Evolutionary conservation across 306 rosid genomes (phyloP), one percentile per base, ranked within the genome.

Genomic region (Dalbergia cultrata): DNA sequence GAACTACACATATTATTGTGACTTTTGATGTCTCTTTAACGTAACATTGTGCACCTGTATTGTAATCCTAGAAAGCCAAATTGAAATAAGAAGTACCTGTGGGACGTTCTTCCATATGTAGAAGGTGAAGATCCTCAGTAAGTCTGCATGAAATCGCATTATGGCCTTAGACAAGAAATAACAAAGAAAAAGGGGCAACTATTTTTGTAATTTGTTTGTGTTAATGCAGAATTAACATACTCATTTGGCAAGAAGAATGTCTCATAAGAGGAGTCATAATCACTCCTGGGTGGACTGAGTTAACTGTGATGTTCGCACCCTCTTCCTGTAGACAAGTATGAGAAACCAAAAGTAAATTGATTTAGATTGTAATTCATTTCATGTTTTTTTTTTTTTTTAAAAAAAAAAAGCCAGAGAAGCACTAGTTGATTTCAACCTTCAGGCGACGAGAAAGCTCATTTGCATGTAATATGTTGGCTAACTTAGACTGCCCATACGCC

Each of bases 191-290:
- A 5, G 18, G n/a, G 33, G 22, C n/a, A 70, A 4, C 8, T 43
- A 35, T 14, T 73, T 13, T 12, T 72, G 34, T 16, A 3, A 11
- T 45, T 58, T 68, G 44, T 31, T 2, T 6, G 26, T 17, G 8
- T 50, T 45, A 16, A 13, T 47, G 61, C 39, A 58, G 49, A 66
- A 21, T 56, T 21, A 10, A 77, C 97, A 67, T 89, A 95, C 99
- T 79, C 96, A 95, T 93, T 0, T 83, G 65, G 65, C 86, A 18
- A 33, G 92, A 54, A 57, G 99, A 93, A 44, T 95, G 90, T 87
- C 97, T 90, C 98, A 95, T 93, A 13, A 95, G 97, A 67, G 99
- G 98, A 21, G 98, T 95, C 97, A 93, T 91, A 37, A 95, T 93
- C 14, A 91, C 76, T 78, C 98, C 98, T 19, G 99, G 99, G 79